These are phyloP conservation scores for Lecanicillium sp. DNA, from an alignment of 2,329 filamentous ascomycete species.

Conservation along the genomic window DNA sequence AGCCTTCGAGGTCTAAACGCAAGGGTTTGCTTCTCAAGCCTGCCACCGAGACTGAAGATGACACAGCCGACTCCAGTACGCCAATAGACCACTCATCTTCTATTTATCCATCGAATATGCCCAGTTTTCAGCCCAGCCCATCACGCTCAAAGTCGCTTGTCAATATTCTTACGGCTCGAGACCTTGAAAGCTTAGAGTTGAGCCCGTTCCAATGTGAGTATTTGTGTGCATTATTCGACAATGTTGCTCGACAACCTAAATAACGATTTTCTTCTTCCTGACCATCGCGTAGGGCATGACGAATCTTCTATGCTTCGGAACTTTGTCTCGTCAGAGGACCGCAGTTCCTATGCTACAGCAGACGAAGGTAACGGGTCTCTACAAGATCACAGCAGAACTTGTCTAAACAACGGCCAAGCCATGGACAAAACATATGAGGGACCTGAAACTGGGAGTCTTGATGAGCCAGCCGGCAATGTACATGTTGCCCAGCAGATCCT, in stretches of 20 bases:
- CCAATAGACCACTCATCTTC: conserved; percentile 21
- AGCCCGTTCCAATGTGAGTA: conserved; percentile 27
- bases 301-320: conserved; percentile 12
- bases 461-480: too few relatives aligned
- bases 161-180: conserved; percentile 20
- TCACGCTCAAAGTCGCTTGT: conserved; percentile 16
- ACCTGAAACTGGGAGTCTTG: conserved; percentile 27
- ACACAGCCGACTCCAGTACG: neutral
- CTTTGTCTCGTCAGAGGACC: conserved; percentile 14
- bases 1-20: too few relatives aligned
- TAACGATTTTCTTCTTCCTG: too few relatives aligned
- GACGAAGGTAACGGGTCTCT: conserved; percentile 10
- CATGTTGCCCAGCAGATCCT: too few relatives aligned
- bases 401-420: too few relatives aligned
- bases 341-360: conserved; percentile 18
- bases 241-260: too few relatives aligned
- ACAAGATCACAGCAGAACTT: too few relatives aligned
- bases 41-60: too few relatives aligned
- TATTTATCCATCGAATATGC: conserved; percentile 22
- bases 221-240: too few relatives aligned
- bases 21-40: too few relatives aligned
- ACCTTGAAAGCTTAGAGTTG: conserved; percentile 25
- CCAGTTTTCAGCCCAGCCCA: conserved; percentile 25
- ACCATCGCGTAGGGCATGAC: conserved; percentile 14
- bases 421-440: conserved; percentile 27